Evolutionary conservation across 2,329 filamentous ascomycete species (phyloP).

Genomic region (Fusarium sp.): DNA sequence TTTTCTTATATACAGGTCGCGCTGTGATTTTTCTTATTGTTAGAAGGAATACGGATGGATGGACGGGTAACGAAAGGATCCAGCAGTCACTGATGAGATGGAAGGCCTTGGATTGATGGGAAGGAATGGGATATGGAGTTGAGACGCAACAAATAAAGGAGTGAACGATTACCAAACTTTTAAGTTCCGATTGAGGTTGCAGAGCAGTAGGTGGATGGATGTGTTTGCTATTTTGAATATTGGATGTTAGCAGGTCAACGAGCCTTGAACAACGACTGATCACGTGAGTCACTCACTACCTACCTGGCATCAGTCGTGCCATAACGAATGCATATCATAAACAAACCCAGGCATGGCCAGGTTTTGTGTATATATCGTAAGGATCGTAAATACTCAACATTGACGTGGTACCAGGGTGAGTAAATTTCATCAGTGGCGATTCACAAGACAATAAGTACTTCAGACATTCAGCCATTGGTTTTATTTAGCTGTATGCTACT

Average conservation of each 20-base stretch:
- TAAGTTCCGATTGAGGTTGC: constrained; percentile 8
- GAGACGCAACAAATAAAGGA: constrained; percentile 9
- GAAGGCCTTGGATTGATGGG: constrained; percentile 32
- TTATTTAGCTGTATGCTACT: constrained; percentile 29
- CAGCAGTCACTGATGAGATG: constrained; percentile 15
- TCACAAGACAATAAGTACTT: background rate
- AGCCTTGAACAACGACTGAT: constrained; percentile 11
- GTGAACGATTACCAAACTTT: constrained; percentile 1
- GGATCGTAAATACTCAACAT: background rate
- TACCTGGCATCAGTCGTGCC: too few relatives aligned
- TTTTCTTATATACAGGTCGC: constrained; percentile 27
- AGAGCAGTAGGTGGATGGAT: constrained; percentile 1
- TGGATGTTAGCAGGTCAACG: constrained; percentile 5
- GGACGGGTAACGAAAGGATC: constrained; percentile 5
- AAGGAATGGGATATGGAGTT: constrained; percentile 6
- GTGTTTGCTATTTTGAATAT: constrained; percentile 20
- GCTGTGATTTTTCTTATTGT: constrained; percentile 11
- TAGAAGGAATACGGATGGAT: constrained; percentile 11
- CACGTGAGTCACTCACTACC: too few relatives aligned
- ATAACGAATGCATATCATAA: background rate
- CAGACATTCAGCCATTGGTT: constrained; percentile 22
- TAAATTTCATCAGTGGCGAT: background rate
- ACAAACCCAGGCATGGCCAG: background rate
- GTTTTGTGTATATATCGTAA: background rate
- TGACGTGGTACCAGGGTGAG: background rate